Evolutionary conservation across 108 stramenopile species (phyloP).

Genomic region (Cylindrotheca closterium): DNA sequence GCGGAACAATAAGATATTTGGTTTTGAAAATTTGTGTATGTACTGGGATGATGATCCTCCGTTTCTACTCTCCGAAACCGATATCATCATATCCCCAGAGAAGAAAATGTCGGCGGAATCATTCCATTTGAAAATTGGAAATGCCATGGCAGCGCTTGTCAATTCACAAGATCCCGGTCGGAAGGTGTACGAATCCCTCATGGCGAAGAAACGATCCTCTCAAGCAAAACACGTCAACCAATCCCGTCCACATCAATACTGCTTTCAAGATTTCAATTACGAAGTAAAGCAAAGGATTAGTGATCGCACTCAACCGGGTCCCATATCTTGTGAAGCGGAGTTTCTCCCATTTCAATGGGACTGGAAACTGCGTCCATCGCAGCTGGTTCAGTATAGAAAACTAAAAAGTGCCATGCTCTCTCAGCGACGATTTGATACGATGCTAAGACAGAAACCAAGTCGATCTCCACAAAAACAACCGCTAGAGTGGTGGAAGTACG

Average conservation of each 20-base stretch:
- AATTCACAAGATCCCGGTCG: slow-evolving; percentile 59
- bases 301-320: slow-evolving; percentile 49
- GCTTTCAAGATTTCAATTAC: slow-evolving; percentile 29
- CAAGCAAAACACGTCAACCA: neutral
- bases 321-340: slow-evolving; percentile 54
- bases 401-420: slow-evolving; percentile 67
- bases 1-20: slow-evolving; percentile 56
- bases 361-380: slow-evolving; percentile 55
- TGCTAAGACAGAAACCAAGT: slow-evolving; percentile 67
- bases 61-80: slow-evolving; percentile 66
- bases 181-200: slow-evolving; percentile 39
- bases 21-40: slow-evolving; percentile 51
- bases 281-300: slow-evolving; percentile 31
- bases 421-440: slow-evolving; percentile 82
- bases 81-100: slow-evolving; percentile 37
- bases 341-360: slow-evolving; percentile 55
- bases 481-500: slow-evolving; percentile 77
- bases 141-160: slow-evolving; percentile 60
- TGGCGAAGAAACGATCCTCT: slow-evolving; percentile 3
- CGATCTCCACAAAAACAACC: slow-evolving; percentile 43
- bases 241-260: slow-evolving; percentile 38
- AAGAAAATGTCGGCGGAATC: slow-evolving; percentile 49
- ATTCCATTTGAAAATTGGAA: slow-evolving; percentile 47
- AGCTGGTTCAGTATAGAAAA: slow-evolving; percentile 64
- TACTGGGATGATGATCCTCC: slow-evolving; percentile 83